Base-by-base conservation (phyloP, 2,329 filamentous ascomycete species). In the Scytalidium sp. region DNA sequence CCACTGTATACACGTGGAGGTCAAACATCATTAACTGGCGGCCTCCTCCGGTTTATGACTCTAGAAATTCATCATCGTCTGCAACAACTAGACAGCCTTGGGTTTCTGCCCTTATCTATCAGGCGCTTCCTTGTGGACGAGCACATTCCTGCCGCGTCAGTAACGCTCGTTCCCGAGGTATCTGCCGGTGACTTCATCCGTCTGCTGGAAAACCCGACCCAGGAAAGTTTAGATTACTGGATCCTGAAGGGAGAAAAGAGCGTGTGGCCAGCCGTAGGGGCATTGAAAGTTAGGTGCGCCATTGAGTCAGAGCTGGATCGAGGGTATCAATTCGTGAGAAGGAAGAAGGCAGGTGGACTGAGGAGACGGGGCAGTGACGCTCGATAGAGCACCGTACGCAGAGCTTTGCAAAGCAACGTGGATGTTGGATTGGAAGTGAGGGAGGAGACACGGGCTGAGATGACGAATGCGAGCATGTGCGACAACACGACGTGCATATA, bases 251-350 rank as follows among this genome's bases (percentile, higher is more conserved):
- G 93, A 1, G 93, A 97, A 69, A 75, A 85, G 54, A 92, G 88
- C 57, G 90, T 96, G 0, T 97, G 93, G 92, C 93, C 92, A 0
- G 89, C 90, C 2, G 83, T 96, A 3, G 85, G 85, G 25, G 90
- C 91, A 13, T 70, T 97, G 53, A 86, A 87, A 59, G 85, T 96
- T 6, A 75, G 93, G 6, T 94, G 90, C 67, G 87, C 85, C 3
- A 80, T 97, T 7, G 93, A 97, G 67, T 86, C 91, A 49, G 91
- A 96, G 64, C 75, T 97, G 10, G 92, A 97, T 66, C 75, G 85
- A 43, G 88, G 89, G 0, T 97, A 96, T 67, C 88, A 95, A 67
- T 74, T 87, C 50, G 87, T 93, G 0, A 75, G 90, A 52, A 79
- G 85, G 54, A 67, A 61, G 32, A 67, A 67, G 47, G 62, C 64